A percentile compares a stretch with the other conserved stretches of the same genome.
phyloP scores from a whole-genome alignment of 345 rosid species.

The Capsella bursapastoris region DNA sequence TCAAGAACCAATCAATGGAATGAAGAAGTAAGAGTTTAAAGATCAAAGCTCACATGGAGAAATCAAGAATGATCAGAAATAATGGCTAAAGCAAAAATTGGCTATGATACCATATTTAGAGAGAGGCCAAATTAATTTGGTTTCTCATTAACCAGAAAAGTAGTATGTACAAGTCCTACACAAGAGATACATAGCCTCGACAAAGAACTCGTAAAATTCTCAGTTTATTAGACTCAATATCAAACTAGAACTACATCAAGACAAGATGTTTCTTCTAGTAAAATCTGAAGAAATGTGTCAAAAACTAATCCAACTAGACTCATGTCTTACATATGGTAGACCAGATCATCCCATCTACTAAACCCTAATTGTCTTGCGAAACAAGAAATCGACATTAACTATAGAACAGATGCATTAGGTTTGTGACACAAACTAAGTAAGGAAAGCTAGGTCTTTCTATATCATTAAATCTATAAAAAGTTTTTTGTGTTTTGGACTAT shows the following conservation, averaged over 20 bases:
- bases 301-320: neutral
- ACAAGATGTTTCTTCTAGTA: too few species aligned
- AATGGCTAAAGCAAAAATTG: too few species aligned
- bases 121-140: too few species aligned
- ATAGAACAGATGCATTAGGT: neutral
- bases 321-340: neutral
- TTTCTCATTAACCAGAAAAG: too few species aligned
- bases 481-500: neutral
- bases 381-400: neutral
- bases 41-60: too few species aligned
- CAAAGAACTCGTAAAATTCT: neutral
- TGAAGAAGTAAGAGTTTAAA: too few species aligned
- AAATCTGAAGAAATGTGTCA: too few species aligned
- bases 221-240: neutral
- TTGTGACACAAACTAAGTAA: neutral
- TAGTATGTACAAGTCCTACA: neutral
- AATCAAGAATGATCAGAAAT: too few species aligned
- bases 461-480: neutral
- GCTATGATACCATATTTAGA: too few species aligned
- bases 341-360: too few species aligned
- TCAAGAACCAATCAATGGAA: too few species aligned
- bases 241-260: neutral
- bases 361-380: neutral
- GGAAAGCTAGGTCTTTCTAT: slow-evolving; percentile 3
- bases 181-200: neutral